Conservation (phyloP, 495 filamentous ascomycete species). For the Bryoglossum gracile region DNA sequence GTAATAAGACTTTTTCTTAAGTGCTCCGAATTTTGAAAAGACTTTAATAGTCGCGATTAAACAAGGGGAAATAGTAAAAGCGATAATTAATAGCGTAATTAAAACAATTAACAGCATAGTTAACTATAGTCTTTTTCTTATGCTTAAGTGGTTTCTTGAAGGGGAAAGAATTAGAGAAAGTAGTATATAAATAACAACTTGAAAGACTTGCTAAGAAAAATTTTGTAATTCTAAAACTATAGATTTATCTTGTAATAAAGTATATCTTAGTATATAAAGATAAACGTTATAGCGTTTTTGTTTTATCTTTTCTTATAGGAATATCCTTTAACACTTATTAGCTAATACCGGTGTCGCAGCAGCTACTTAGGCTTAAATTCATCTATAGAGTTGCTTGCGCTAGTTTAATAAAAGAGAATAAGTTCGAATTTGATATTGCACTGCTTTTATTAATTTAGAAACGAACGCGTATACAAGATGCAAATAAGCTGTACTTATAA, state of each 20-base stretch:
- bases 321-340: slow-evolving; percentile 10
- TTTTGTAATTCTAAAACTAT: too few relatives aligned
- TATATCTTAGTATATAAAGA: slow-evolving; percentile 12
- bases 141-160: background rate
- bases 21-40: slow-evolving; percentile 1
- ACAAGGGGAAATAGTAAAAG: background rate
- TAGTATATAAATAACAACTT: too few relatives aligned
- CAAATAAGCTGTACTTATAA: slow-evolving; percentile 1
- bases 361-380: slow-evolving; percentile 1
- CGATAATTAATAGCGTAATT: background rate
- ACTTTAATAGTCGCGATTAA: slow-evolving; percentile 4
- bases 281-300: slow-evolving; percentile 14
- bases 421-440: slow-evolving; percentile 9
- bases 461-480: slow-evolving; percentile 4
- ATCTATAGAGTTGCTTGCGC: slow-evolving; percentile 2
- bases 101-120: slow-evolving; percentile 3
- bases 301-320: slow-evolving; percentile 6
- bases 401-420: slow-evolving; percentile 8
- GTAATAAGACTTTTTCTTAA: slow-evolving; percentile 2
- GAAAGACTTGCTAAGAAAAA: background rate
- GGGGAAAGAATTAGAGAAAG: too few relatives aligned
- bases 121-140: slow-evolving; percentile 4
- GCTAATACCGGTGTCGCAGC: slow-evolving; percentile 1
- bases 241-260: slow-evolving; percentile 5
- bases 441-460: slow-evolving; percentile 15